Percentiles rank a stretch among this genome's conserved stretches.
Conservation (phyloP, 2,329 filamentous ascomycete species). For the Cercospora sesami region DNA sequence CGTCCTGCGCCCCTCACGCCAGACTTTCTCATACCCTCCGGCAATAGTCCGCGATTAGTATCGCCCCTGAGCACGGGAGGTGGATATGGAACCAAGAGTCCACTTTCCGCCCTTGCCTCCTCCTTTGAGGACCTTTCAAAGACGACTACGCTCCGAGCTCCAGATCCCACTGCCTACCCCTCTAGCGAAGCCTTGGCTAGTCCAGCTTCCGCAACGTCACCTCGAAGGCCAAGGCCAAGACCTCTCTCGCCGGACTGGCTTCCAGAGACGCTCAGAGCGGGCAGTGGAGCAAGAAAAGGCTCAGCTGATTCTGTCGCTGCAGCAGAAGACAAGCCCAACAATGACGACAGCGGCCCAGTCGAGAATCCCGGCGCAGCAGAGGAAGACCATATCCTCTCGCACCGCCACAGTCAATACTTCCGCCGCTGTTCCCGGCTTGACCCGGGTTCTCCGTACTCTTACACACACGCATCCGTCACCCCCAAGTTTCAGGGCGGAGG, state of each 20-base stretch:
- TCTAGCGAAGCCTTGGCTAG: not conserved
- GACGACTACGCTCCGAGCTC: not conserved
- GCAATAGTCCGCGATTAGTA: not conserved
- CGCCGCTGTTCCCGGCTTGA: not conserved
- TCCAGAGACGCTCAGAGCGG: slow-evolving; percentile 8
- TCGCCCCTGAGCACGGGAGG: not conserved
- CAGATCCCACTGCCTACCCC: not conserved
- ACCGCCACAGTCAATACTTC: not conserved
- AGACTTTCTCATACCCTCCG: not conserved
- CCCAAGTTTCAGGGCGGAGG: not conserved
- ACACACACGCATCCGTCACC: not conserved
- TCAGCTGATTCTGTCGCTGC: not conserved
- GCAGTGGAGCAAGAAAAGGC: not conserved
- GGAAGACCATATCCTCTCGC: not conserved
- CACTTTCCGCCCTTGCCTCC: not conserved
- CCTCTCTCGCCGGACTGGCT: slow-evolving; percentile 6
- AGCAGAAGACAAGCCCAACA: not conserved
- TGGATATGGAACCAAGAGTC: not conserved
- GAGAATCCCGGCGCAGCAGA: not conserved
- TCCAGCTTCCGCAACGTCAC: not conserved
- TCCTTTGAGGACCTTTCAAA: not conserved
- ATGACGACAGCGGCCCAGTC: not conserved
- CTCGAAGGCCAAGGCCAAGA: not conserved
- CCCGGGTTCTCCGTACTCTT: not conserved
- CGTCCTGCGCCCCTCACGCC: slow-evolving; percentile 3